Conservation (phyloP, 352 stramenopile genomes). For the Blastocystis sp. region DNA sequence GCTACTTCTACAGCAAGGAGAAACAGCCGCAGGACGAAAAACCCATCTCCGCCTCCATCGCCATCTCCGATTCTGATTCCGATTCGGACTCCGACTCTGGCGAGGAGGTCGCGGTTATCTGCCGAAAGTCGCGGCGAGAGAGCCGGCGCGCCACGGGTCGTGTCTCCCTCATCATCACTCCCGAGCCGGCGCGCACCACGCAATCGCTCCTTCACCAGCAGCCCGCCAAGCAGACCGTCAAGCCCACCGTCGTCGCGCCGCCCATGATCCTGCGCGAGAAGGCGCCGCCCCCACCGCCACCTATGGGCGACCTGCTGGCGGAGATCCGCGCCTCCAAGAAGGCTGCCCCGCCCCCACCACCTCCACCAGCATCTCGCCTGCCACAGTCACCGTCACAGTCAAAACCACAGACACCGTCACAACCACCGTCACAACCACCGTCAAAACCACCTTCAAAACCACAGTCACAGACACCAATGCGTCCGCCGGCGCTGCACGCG, state of each 20-base stretch:
- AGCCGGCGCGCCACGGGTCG: background rate
- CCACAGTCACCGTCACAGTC: too few species aligned
- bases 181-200: background rate
- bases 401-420: background rate
- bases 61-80: background rate
- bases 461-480: background rate
- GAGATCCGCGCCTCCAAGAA: background rate
- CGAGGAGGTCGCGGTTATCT: background rate
- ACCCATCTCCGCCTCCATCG: too few species aligned
- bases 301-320: background rate
- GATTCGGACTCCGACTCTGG: background rate
- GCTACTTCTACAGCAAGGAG: conserved; percentile 12
- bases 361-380: background rate
- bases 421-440: background rate
- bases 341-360: background rate
- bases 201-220: background rate
- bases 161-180: conserved; percentile 34
- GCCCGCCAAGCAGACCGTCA: background rate
- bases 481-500: background rate
- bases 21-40: too few species aligned
- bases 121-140: background rate
- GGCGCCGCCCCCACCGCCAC: background rate
- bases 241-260: background rate
- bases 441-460: background rate
- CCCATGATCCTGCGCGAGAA: background rate